Percentiles rank a stretch among this genome's conserved stretches.
Conservation (phyloP, 2,329 filamentous ascomycete genomes). For the Parascedosporium putredinis region DNA sequence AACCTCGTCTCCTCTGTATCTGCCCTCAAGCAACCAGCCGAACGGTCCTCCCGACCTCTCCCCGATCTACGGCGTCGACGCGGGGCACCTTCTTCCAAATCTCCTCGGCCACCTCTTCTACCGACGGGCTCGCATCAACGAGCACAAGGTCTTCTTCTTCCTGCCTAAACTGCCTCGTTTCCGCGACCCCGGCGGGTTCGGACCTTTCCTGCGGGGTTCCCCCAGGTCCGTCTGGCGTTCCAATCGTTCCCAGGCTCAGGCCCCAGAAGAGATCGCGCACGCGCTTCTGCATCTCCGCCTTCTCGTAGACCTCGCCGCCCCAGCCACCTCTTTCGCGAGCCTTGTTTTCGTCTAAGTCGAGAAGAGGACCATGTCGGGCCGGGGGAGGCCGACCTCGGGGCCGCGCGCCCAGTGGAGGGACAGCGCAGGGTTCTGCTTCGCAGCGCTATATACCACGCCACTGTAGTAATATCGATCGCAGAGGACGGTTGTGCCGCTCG, state of each 20-base stretch:
- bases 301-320: slow-evolving; percentile 84
- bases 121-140: slow-evolving; percentile 40
- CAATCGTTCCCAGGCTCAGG: slow-evolving; percentile 30
- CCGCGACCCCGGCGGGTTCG: slow-evolving; percentile 11
- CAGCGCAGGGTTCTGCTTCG: slow-evolving; percentile 65
- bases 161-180: slow-evolving; percentile 28
- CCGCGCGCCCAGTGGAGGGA: slow-evolving; percentile 69
- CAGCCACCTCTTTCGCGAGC: slow-evolving; percentile 74
- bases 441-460: slow-evolving; percentile 84
- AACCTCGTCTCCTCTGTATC: background rate
- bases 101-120: slow-evolving; percentile 46
- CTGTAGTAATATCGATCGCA: slow-evolving; percentile 94
- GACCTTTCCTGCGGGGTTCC: slow-evolving; percentile 12
- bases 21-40: slow-evolving; percentile 26
- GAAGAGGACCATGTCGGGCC: slow-evolving; percentile 76
- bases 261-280: slow-evolving; percentile 66
- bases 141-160: slow-evolving; percentile 44
- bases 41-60: slow-evolving; percentile 34
- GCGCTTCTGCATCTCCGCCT: slow-evolving; percentile 65
- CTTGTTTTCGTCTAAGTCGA: slow-evolving; percentile 66
- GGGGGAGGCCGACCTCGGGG: slow-evolving; percentile 76
- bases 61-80: slow-evolving; percentile 38
- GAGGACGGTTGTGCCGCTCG: slow-evolving; percentile 62
- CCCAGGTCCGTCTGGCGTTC: slow-evolving; percentile 22
- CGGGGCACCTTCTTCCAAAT: slow-evolving; percentile 44